A percentile compares a stretch with the other conserved stretches of the same genome.
phyloP scores from a whole-genome alignment of 225 moss, liverwort and hornwort genomes.

The Bryoerythrophyllum caledonicum region DNA sequence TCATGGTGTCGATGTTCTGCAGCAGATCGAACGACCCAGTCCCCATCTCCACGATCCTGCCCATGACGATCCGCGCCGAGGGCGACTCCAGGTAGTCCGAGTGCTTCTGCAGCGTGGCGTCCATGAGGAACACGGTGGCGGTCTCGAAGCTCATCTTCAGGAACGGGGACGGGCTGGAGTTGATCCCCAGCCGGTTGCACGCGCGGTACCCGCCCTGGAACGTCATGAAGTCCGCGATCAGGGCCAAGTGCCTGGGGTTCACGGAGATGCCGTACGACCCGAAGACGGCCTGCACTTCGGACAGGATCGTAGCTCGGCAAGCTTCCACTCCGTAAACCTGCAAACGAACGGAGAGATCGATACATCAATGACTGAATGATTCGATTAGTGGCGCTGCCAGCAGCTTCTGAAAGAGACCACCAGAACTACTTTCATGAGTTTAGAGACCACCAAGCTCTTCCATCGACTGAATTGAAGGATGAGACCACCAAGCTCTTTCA shows the following conservation, averaged over 20 bases:
- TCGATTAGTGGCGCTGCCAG: not conserved
- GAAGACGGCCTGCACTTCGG: constrained; percentile 89
- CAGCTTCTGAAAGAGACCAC: too few relatives aligned
- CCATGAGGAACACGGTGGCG: constrained; percentile 90
- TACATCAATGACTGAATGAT: not conserved
- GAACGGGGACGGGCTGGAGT: constrained; percentile 84
- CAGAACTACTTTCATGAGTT: too few relatives aligned
- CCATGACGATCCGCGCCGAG: constrained; percentile 89
- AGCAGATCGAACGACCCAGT: constrained; percentile 90
- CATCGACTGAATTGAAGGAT: too few relatives aligned
- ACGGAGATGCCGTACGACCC: constrained; percentile 85
- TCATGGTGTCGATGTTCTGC: constrained; percentile 75
- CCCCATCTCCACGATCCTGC: constrained; percentile 89
- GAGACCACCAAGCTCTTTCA: too few relatives aligned
- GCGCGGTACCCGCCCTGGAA: constrained; percentile 90
- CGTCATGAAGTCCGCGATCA: constrained; percentile 97
- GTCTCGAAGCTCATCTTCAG: constrained; percentile 99
- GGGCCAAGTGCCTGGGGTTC: constrained; percentile 79
- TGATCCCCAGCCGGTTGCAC: constrained; percentile 86
- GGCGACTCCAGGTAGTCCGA: constrained; percentile 84
- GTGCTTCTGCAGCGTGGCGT: constrained; percentile 84
- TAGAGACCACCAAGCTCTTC: too few relatives aligned
- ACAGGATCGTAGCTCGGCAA: constrained; percentile 80
- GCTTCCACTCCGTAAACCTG: constrained; percentile 92
- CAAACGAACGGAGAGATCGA: not conserved